These are phyloP conservation scores for Ramaria sp. DNA, from an alignment of 768 basidiomycete genomes.

Conservation along the genomic window DNA sequence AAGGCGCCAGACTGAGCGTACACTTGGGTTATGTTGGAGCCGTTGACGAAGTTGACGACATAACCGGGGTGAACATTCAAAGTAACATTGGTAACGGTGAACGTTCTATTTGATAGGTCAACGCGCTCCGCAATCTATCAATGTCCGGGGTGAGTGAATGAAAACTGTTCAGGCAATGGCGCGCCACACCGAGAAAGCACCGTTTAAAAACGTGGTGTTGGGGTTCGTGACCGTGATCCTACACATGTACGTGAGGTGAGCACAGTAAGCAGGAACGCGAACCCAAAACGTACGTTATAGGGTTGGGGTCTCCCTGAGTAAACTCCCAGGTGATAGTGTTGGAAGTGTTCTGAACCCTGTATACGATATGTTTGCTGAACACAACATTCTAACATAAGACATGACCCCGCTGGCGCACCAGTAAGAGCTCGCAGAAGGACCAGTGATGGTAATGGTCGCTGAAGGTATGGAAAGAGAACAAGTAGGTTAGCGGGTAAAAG, in stretches of 20 bases:
- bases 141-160: background rate
- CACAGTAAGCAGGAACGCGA: background rate
- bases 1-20: slow-evolving; percentile 47
- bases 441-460: slow-evolving; percentile 23
- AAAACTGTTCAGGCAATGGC: background rate
- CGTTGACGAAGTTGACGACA: slow-evolving; percentile 26
- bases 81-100: slow-evolving; percentile 26
- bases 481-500: background rate
- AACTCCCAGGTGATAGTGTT: slow-evolving; percentile 27
- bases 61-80: slow-evolving; percentile 17
- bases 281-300: slow-evolving; percentile 16
- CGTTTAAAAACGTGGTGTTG: slow-evolving; percentile 24
- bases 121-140: slow-evolving; percentile 23
- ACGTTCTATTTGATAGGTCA: slow-evolving; percentile 14
- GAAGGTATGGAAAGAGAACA: background rate
- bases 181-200: slow-evolving; percentile 19
- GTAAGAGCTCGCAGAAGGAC: slow-evolving; percentile 19
- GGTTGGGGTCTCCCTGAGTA: slow-evolving; percentile 21
- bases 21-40: slow-evolving; percentile 33
- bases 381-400: background rate
- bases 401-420: slow-evolving; percentile 17
- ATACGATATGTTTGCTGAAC: background rate
- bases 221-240: slow-evolving; percentile 23
- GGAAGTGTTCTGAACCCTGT: slow-evolving; percentile 25
- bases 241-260: too few relatives aligned